A percentile compares a stretch with the other conserved stretches of the same genome.
Evolutionary conservation across 2,329 filamentous ascomycete genomes (phyloP).

Genomic region (Cercospora brassicicola): DNA sequence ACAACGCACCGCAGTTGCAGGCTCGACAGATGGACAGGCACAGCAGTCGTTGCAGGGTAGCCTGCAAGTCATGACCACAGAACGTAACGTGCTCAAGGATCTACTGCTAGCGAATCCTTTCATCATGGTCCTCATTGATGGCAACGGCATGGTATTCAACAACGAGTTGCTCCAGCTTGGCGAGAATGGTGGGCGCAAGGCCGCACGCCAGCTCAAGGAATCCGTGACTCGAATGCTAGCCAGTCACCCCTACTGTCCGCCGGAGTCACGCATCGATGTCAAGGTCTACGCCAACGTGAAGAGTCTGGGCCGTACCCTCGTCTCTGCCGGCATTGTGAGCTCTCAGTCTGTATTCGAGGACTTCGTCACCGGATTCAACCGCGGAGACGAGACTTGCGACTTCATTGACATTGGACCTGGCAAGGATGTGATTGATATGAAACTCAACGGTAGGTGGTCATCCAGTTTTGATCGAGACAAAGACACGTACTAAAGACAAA

Average conservation of each 20-base stretch:
- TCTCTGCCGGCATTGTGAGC: constrained; percentile 48
- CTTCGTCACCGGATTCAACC: constrained; percentile 59
- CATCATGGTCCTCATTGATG: constrained; percentile 61
- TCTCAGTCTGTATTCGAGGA: constrained; percentile 49
- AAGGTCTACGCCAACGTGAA: constrained; percentile 50
- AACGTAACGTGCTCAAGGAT: constrained; percentile 9
- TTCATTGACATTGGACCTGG: constrained; percentile 61
- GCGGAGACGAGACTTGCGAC: constrained; percentile 59
- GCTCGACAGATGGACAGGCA: constrained; percentile 37
- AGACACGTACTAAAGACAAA: constrained; percentile 31
- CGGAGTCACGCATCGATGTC: constrained; percentile 50
- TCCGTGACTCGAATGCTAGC: constrained; percentile 44
- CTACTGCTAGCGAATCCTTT: constrained; percentile 50
- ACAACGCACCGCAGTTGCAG: constrained; percentile 27
- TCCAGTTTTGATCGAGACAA: not conserved
- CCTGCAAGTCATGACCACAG: constrained; percentile 4
- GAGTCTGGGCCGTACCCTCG: constrained; percentile 21
- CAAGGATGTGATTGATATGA: constrained; percentile 60
- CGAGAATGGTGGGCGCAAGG: constrained; percentile 57
- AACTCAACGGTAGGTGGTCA: constrained; percentile 47
- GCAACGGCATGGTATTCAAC: constrained; percentile 56
- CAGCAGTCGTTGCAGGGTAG: constrained; percentile 1
- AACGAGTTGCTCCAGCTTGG: constrained; percentile 33
- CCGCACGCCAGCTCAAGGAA: constrained; percentile 55
- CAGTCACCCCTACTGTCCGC: constrained; percentile 27